phyloP scores from a whole-genome alignment of 176 grass and related monocot species.

The Bothriochloa decipiens region DNA sequence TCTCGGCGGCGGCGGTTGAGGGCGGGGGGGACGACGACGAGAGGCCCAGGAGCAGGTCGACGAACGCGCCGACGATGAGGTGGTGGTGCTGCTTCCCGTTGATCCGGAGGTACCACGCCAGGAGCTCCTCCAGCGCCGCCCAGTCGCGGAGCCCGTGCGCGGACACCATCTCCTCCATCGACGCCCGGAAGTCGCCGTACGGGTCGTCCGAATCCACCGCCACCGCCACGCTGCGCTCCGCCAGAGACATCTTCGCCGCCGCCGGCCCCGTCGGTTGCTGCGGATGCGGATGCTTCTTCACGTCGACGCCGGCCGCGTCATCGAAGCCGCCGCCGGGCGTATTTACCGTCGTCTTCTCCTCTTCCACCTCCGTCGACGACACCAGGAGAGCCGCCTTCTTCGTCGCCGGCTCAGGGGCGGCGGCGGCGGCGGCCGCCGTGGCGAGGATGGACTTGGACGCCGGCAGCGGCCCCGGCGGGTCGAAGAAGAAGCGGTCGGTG shows the following conservation, averaged over 20 bases:
- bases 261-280: background rate
- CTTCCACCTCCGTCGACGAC: no score
- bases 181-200: conserved; percentile 74
- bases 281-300: background rate
- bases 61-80: conserved; percentile 76
- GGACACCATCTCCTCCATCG: conserved; percentile 96
- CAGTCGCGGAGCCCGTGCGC: conserved; percentile 72
- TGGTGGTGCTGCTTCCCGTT: conserved; percentile 66
- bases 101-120: conserved; percentile 80
- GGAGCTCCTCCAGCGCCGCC: conserved; percentile 66
- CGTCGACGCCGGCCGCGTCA: background rate
- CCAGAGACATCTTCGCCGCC: background rate
- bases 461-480: conserved; percentile 32
- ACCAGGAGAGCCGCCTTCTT: background rate
- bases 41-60: conserved; percentile 62
- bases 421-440: background rate
- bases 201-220: conserved; percentile 77
- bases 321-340: background rate
- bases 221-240: conserved; percentile 62
- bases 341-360: background rate
- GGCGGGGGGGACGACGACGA: background rate
- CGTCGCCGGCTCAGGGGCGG: background rate
- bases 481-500: conserved; percentile 70
- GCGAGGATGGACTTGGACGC: conserved; percentile 50
- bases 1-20: background rate